Conservation (phyloP, 805 yeast species). For the Nakazawaea ernobii region DNA sequence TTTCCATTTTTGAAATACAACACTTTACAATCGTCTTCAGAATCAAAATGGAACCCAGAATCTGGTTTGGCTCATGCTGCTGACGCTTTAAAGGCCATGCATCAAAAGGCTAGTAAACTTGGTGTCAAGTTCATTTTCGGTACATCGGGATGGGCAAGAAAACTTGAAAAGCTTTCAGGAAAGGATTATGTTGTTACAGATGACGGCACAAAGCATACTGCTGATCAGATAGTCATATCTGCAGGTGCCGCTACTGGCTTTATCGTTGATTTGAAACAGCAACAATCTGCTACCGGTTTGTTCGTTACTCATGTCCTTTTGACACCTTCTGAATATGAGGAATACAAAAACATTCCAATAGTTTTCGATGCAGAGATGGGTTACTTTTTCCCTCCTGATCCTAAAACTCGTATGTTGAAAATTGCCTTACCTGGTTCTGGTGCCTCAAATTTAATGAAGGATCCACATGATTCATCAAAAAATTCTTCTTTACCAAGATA, state of each 20-base stretch:
- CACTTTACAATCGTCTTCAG: slow-evolving; percentile 12
- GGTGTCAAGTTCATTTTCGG: slow-evolving; percentile 34
- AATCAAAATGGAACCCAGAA: slow-evolving; percentile 28
- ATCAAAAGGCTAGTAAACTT: slow-evolving; percentile 19
- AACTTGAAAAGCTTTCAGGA: slow-evolving; percentile 12
- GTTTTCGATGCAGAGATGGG: slow-evolving; percentile 40
- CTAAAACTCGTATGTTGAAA: slow-evolving; percentile 29
- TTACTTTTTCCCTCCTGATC: slow-evolving; percentile 46
- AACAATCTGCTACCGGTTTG: slow-evolving; percentile 33
- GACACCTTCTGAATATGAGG: slow-evolving; percentile 29
- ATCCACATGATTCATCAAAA: slow-evolving; percentile 16
- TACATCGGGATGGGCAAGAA: slow-evolving; percentile 19
- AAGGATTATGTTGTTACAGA: slow-evolving; percentile 19
- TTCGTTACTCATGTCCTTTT: slow-evolving; percentile 34
- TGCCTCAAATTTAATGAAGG: slow-evolving; percentile 17
- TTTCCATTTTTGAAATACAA: slow-evolving; percentile 16
- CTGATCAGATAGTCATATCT: slow-evolving; percentile 29
- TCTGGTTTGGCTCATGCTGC: slow-evolving; percentile 39
- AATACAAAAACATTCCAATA: slow-evolving; percentile 34
- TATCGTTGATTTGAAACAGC: slow-evolving; percentile 25
- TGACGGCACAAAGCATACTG: slow-evolving; percentile 24
- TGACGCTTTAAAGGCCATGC: slow-evolving; percentile 28
- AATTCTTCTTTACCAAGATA: slow-evolving; percentile 32
- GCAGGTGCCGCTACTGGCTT: slow-evolving; percentile 36
- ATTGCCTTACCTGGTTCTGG: slow-evolving; percentile 34